Evolutionary conservation across 345 rosid genomes (phyloP).

Genomic region (Leavenworthia alabamica): DNA sequence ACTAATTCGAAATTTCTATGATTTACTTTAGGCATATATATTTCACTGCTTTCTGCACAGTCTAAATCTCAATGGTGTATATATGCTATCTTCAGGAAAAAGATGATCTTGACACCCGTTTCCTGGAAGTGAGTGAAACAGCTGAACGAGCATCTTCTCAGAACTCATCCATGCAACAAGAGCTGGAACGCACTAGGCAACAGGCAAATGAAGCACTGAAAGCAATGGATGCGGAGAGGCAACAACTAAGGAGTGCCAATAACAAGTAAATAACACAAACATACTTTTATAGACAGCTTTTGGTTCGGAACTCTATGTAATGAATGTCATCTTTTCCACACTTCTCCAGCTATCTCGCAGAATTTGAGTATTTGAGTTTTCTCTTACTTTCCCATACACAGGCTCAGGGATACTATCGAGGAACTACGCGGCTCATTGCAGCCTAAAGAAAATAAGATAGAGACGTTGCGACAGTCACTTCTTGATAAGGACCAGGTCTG

Average conservation of each 20-base stretch:
- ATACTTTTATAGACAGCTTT: not conserved
- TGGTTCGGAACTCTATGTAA: not conserved
- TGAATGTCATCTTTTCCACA: not conserved
- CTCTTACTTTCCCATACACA: conserved; percentile 29
- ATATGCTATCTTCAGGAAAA: conserved; percentile 68
- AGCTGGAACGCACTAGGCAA: conserved; percentile 84
- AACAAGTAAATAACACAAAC: conserved; percentile 52
- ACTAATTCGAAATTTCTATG: not conserved
- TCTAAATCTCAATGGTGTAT: conserved; percentile 23
- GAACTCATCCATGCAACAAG: conserved; percentile 70
- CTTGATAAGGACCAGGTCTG: conserved; percentile 89
- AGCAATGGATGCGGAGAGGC: conserved; percentile 97
- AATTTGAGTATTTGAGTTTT: not conserved
- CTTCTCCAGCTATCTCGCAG: conserved; percentile 3
- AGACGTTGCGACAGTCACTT: conserved; percentile 73
- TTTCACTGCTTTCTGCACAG: not conserved
- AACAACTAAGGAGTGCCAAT: conserved; percentile 88
- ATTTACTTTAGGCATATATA: not conserved
- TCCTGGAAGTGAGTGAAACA: conserved; percentile 55
- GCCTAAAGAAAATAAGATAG: conserved; percentile 77
- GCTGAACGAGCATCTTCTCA: conserved; percentile 73
- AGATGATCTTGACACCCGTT: conserved; percentile 71
- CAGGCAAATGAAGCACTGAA: conserved; percentile 96
- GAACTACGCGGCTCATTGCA: conserved; percentile 71
- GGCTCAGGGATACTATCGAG: conserved; percentile 89